Evolutionary conservation across 805 yeast genomes (phyloP).

Genomic region (Candida pseudofarinosa): DNA sequence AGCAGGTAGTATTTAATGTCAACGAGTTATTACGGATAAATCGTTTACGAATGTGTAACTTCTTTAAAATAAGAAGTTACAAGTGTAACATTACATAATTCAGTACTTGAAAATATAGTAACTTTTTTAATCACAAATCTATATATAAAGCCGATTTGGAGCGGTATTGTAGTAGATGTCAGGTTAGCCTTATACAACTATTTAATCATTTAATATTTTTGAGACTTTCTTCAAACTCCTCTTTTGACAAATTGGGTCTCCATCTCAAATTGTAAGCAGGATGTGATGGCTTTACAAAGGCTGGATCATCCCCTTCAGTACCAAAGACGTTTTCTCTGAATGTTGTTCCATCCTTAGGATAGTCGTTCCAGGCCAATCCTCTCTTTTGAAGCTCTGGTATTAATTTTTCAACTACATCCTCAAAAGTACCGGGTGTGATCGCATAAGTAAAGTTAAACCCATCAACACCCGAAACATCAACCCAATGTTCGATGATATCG

Average conservation of each 20-base stretch:
- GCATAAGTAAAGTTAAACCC: conserved; percentile 41
- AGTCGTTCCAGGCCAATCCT: conserved; percentile 34
- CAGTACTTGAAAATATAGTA: background rate
- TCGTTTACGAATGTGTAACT: too few relatives aligned
- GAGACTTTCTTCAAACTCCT: conserved; percentile 20
- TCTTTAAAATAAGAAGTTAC: too few relatives aligned
- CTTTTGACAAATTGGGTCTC: conserved; percentile 20
- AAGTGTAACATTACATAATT: background rate
- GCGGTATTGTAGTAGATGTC: too few relatives aligned
- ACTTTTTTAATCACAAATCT: background rate
- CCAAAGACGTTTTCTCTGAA: conserved; percentile 36
- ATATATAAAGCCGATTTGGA: too few relatives aligned
- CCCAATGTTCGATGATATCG: conserved; percentile 36
- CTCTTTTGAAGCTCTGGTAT: conserved; percentile 34
- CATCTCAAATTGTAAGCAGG: conserved; percentile 20
- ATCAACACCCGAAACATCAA: conserved; percentile 36
- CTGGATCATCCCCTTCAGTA: conserved; percentile 15
- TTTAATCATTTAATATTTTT: background rate
- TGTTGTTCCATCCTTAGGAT: conserved; percentile 28
- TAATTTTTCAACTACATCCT: conserved; percentile 32
- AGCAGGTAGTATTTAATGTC: too few relatives aligned
- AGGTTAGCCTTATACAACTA: too few relatives aligned
- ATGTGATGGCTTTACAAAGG: conserved; percentile 13
- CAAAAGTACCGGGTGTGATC: conserved; percentile 30
- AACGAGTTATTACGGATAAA: too few relatives aligned